Conservation (phyloP, 2,329 filamentous ascomycete species). For the Aspergillus cejpii region DNA sequence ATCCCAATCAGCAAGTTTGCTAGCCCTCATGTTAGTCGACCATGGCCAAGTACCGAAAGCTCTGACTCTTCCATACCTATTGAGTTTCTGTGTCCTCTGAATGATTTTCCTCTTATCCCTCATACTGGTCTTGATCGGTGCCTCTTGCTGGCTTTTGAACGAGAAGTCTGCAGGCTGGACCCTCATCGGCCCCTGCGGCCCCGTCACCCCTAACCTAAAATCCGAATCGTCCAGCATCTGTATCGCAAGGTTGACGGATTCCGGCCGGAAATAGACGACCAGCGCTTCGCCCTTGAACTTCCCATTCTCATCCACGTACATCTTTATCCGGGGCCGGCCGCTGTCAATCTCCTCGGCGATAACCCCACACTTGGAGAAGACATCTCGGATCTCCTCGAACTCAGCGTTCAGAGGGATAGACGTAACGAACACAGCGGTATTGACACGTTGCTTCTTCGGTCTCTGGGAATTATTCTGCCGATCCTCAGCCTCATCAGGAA, state of each 20-base stretch:
- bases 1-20: conserved; percentile 89
- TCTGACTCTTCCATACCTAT: conserved; percentile 44
- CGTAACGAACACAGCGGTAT: conserved; percentile 88
- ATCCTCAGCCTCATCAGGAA: not conserved
- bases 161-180: conserved; percentile 81
- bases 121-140: conserved; percentile 46
- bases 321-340: conserved; percentile 79
- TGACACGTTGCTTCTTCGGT: conserved; percentile 51
- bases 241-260: conserved; percentile 67
- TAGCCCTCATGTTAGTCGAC: conserved; percentile 33
- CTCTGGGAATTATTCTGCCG: conserved; percentile 30
- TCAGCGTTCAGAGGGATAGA: conserved; percentile 75
- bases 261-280: conserved; percentile 88
- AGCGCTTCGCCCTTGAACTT: conserved; percentile 90
- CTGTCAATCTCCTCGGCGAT: conserved; percentile 92
- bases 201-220: conserved; percentile 60
- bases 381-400: conserved; percentile 69
- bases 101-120: conserved; percentile 85
- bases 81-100: conserved; percentile 81
- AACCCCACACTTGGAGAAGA: conserved; percentile 84
- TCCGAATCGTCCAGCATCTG: conserved; percentile 53
- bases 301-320: conserved; percentile 76
- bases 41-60: not conserved
- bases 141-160: conserved; percentile 81
- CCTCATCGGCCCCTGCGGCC: conserved; percentile 57